Conservation (phyloP, 257 asterid species). For the Fraxinus pennsylvanica region DNA sequence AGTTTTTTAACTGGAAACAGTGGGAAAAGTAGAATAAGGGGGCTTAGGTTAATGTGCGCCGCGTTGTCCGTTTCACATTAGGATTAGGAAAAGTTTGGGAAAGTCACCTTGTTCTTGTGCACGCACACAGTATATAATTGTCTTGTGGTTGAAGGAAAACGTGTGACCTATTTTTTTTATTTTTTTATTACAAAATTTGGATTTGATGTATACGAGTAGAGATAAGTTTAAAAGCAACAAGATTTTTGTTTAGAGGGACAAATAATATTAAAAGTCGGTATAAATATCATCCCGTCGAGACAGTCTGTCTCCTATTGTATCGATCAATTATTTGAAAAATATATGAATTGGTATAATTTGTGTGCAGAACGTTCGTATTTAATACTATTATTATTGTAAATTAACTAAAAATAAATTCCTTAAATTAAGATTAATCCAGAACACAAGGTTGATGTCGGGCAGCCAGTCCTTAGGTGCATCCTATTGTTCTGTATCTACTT, state of each 20-base stretch:
- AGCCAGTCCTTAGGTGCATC: no score
- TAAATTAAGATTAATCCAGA: no score
- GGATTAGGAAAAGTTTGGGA: slow-evolving; percentile 18
- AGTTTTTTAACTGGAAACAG: background rate
- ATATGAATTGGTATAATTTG: background rate
- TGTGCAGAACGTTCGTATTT: background rate
- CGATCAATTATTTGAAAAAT: no score
- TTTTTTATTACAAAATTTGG: no score
- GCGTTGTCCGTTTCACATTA: slow-evolving; percentile 25
- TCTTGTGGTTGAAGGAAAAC: slow-evolving; percentile 26
- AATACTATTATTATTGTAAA: background rate
- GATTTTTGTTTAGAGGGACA: no score
- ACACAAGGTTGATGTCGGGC: no score
- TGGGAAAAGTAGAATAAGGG: background rate
- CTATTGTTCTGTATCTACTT: no score
- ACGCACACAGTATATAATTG: background rate
- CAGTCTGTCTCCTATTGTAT: no score
- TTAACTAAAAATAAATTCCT: no score
- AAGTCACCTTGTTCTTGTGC: slow-evolving; percentile 28
- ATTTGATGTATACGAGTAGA: no score
- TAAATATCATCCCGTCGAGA: no score
- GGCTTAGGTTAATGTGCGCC: slow-evolving; percentile 30
- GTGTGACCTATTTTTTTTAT: background rate
- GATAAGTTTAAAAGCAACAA: no score
- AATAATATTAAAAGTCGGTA: background rate